Evolutionary conservation across 2,329 filamentous ascomycete genomes (phyloP).

Genomic region (Karstenula rhodostoma): DNA sequence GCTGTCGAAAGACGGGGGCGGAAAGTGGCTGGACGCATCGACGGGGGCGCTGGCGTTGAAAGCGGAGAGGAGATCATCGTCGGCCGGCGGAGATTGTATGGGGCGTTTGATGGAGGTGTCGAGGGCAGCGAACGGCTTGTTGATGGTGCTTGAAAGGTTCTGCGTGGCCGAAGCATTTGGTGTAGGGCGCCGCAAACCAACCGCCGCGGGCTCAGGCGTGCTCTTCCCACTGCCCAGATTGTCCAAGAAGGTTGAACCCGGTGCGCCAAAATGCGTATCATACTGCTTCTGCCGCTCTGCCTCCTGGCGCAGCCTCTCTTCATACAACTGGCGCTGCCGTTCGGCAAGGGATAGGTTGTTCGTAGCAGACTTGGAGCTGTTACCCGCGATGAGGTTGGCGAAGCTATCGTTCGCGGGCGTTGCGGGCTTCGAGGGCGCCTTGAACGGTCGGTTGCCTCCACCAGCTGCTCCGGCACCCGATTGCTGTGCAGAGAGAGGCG

Average conservation of each 20-base stretch:
- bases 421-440: constrained; percentile 62
- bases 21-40: constrained; percentile 67
- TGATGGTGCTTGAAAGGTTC: constrained; percentile 46
- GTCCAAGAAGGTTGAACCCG: constrained; percentile 77
- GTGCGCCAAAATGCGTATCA: constrained; percentile 77
- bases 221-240: constrained; percentile 66
- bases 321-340: constrained; percentile 73
- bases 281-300: constrained; percentile 75
- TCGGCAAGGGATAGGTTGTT: constrained; percentile 75
- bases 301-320: constrained; percentile 80
- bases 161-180: constrained; percentile 34
- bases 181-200: constrained; percentile 34
- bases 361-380: constrained; percentile 62
- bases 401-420: constrained; percentile 73
- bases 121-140: constrained; percentile 49
- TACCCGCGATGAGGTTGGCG: constrained; percentile 75
- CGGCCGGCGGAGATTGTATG: constrained; percentile 48
- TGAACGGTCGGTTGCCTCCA: constrained; percentile 49
- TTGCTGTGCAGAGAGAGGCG: constrained; percentile 49
- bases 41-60: constrained; percentile 68
- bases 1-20: constrained; percentile 53
- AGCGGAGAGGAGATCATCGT: constrained; percentile 68
- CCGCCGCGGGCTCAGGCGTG: constrained; percentile 52
- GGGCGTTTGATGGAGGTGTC: constrained; percentile 42
- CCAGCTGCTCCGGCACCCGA: constrained; percentile 48